Evolutionary conservation across 495 filamentous ascomycete genomes (phyloP), one percentile per base, ranked within the genome.

Genomic region (Staphylotrichum longicolle): DNA sequence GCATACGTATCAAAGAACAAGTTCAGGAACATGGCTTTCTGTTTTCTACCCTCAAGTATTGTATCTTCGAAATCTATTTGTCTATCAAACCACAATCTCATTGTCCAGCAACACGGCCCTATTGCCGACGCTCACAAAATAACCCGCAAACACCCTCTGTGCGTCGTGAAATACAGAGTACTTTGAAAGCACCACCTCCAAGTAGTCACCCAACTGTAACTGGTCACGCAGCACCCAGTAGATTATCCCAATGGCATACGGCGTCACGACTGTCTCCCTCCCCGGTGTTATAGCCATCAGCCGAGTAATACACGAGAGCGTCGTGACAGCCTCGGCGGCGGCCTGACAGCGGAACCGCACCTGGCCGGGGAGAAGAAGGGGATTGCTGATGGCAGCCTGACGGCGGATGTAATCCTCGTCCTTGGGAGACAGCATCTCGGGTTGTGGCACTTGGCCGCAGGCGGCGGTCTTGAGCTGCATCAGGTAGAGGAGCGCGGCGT

Each of bases 221-320:
- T 58, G 56, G 42, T 58, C 44, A 10, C 45, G 56, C 42, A 58
- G 44, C 32, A 40, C 44, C 44, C 40, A 58, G 33, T 58, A 58
- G 5, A 58, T 2, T 10, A 58, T 49, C 2, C 56, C 56, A 27
- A 58, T 49, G 30, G 44, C 12, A 15, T 9, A 6, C 32, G 56
- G 56, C 7, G 56, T 37, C 2, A 58, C 33, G 8, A 58, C 33
- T 33, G 56, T 58, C 56, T 39, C 34, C 33, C 6, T 33, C 6
- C 14, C 14, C 4, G 40, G 32, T 5, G 45, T 58, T 3, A 30
- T 49, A 0, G 44, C 40, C 44, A 58, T n/a, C 11, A 46, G 33
- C 56, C 44, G 30, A 3, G 33, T 46, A 34, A 40, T n/a, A 27
- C 56, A 58, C 8, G 44, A 33, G 0, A 58, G 27, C 33, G 56